Evolutionary conservation across 805 yeast genomes (phyloP), one percentile per base, ranked within the genome.

Genomic region (Helenozyma rhizophorensis): DNA sequence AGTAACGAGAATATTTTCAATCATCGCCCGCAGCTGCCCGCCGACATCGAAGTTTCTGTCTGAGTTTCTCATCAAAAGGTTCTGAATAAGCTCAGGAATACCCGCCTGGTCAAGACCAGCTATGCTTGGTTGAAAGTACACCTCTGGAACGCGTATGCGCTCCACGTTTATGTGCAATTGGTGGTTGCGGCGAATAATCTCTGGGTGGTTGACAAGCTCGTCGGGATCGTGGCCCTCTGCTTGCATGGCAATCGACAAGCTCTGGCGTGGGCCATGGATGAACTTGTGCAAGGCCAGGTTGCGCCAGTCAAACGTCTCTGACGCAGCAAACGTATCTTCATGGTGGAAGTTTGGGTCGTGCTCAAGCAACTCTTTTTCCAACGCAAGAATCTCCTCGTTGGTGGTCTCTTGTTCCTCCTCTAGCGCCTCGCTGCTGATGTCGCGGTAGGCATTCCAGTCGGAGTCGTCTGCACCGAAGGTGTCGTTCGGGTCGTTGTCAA

Each of bases 101-200:
- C 97, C 97, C 0, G 97, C 95, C 60, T 89, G 97, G 57, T 93
- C 98, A 14, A 88, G 67, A 14, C 98, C 98, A 0, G 94, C 95
- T 41, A 93, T 87, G 7, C 81, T 74, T 6, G 99, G 98, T 55
- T 90, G 93, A 58, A 93, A 88, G 29, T 88, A 53, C 2, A 89
- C 80, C 58, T 93, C 99, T 0, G 97, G 97, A 2, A 90, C 85
- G 36, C 94, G 73, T 18, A 90, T 82, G 38, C 98, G 72, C 60
- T 93, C 99, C 25, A 90, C 71, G 55, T 90, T 94, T 27, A 93
- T 48, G 62, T 89, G 96, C 34, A 94, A 68, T 61, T 93, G 97
- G 58, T 89, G 95, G 40, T 80, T 82, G 47, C 89, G 87, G 44
- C 81, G 87, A n/a, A 78, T 72, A 33, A 83, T 78, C 46, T 86